Base-by-base conservation (phyloP, 129 eudicot genomes). In the Heracleum sosnowskyi region DNA sequence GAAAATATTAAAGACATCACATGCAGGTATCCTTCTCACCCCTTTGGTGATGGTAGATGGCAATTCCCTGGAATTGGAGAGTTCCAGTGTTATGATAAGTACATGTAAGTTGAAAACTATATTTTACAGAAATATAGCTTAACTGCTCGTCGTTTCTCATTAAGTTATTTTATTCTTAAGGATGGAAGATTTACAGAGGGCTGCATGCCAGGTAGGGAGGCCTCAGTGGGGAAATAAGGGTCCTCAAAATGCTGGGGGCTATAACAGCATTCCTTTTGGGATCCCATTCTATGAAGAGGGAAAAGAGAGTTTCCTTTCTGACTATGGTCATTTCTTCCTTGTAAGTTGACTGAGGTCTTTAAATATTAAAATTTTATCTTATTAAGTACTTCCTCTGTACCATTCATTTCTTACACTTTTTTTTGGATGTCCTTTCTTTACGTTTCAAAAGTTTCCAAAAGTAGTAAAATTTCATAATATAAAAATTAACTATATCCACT, bases 21-120 rank as follows among this genome's bases (percentile, higher is more conserved):
- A 71, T 86, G 81, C 86, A 89, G 93, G 82, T 87, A 89, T 78
- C 93, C 93, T 44, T 86, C 93, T 42, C 89, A 89, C 76, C 91
- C 93, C 33, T 84, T 83, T 75, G 82, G 82, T 62, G 90, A 87
- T 41, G 89, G 93, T 74, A 85, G 89, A 87, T 89, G 93, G 93
- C 83, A 84, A 36, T 89, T 89, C 81, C 93, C 93, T 77, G 93
- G 93, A 75, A 85, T 89, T 79, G 93, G 93, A 69, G 91, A 87
- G 80, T 89, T 89, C 62, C 93, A 89, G 81, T 89, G 93, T 74
- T 89, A 87, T 35, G 93, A 89, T 78, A 89, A 89, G 77, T 89
- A 89, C 84, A 89, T 89, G 93, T 86, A 85, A 9, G 79, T 82
- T 77, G 34, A 80, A 63, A 70, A 36, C 0, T 60, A 10, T 60